Base-by-base conservation (phyloP, 1,139 yeast genomes). In the Saccharomycopsis hybrid region DNA sequence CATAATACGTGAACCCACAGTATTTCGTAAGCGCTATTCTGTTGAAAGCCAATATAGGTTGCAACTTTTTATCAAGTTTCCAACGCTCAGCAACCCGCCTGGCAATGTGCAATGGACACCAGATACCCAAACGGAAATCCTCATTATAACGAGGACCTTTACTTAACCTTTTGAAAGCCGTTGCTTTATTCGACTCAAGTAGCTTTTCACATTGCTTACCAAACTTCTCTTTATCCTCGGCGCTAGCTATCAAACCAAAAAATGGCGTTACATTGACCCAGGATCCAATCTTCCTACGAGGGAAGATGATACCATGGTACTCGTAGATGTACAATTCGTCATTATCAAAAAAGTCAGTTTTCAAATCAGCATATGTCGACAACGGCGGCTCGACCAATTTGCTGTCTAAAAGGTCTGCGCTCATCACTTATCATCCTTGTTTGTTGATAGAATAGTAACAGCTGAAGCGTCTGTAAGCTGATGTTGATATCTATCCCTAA, bases 1-100 rank as follows among this genome's bases (percentile, higher is more conserved):
- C 47, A 36, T 27, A 44, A 37, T 44, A 44, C 5, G 41, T 44
- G 31, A 18, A 44, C n/a, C 47, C 47, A 44, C 47, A 44, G 39
- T 44, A 44, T 27, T 33, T 32, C 11, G 29, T 30, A 8, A 35
- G 9, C 13, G 47, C 47, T 25, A 44, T 33, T 8, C 41, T 36
- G 11, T 44, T 44, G n/a, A 44, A 44, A 27, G 33, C 32, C 4
- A 44, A 30, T 28, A 44, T 24, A 9, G 47, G 47, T 13, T 28
- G 9, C 4, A 41, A n/a, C 9, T 28, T 33, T 11, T 41, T 18
- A 41, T 29, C 24, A 41, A 41, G 11, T 5, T 11, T 33, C 7
- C 7, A 31, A 7, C 35, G 7, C 11, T 31, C 11, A 8, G 35
- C 35, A 7, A 31, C 7, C 7, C 11, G 7, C 11, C 11, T 31